Base-by-base conservation (phyloP, 257 asterid species). In the Avicennia marina region DNA sequence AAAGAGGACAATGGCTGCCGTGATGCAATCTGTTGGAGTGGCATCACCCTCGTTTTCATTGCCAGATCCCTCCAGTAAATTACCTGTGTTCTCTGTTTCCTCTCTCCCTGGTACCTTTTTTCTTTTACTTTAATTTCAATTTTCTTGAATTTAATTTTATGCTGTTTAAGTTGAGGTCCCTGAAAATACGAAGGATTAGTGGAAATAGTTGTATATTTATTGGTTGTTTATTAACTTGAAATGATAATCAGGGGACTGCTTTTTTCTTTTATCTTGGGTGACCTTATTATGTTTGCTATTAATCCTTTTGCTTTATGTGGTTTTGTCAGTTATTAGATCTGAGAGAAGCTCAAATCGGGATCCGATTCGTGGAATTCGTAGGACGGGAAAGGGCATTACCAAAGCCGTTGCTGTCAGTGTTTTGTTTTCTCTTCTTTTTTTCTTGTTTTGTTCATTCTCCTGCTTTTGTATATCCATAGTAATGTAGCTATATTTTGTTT, bases 351-450 rank as follows among this genome's bases (percentile, higher is more conserved):
- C 80, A 31, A 66, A 44, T 53, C 48, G 59, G 29, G 69, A 76
- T 25, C 45, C 64, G 56, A 60, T 53, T 25, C 48, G 27, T 33
- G 73, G 56, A 53, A 68, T 71, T 56, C 60, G 56, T 49, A 75
- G 65, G 60, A 62, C 60, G 9, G 71, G 74, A 61, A 75, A 69
- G 18, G 20, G 70, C 11, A 44, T 59, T n/a, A 22, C 82, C 13
- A 78, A 72, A 61, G 86, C 86, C 2, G 83, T 74, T 34, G 81
- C 81, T 48, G 93, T 83, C 15, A 68, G 85, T 77, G n/a, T 36
- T 51, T 8, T 60, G 3, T 19, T 56, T 13, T 12, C 8, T 50
- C 56, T 18, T 17, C 49, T 36, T 38, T 15, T 11, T 25, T 26
- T 31, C 29, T 20, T 7, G 31, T 34, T 18, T 16, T 36, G 16